Evolutionary conservation across 2,329 filamentous ascomycete species (phyloP).

Genomic region (Botrytis deweyae): DNA sequence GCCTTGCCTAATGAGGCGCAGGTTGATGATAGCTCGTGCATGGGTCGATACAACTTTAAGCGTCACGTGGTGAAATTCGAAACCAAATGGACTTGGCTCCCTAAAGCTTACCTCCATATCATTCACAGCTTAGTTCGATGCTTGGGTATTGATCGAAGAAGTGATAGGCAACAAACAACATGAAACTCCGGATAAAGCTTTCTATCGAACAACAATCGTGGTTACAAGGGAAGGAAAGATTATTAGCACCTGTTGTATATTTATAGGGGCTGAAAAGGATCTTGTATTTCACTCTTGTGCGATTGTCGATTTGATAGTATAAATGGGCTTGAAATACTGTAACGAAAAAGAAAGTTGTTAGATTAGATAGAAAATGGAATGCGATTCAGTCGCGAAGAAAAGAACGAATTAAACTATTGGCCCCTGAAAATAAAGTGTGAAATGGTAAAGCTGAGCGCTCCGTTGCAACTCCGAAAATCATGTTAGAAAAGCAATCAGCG

Average conservation of each 20-base stretch:
- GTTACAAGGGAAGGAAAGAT: neutral
- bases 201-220: neutral
- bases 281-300: neutral
- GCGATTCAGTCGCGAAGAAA: neutral
- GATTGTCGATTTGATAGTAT: neutral
- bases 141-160: neutral
- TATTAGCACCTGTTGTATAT: rapidly evolving
- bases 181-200: neutral
- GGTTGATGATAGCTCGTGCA: neutral
- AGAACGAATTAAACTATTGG: rapidly evolving
- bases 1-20: neutral
- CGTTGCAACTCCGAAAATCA: neutral
- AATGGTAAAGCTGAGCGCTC: too few species aligned
- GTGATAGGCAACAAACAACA: too few species aligned
- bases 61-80: neutral
- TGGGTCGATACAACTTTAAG: neutral
- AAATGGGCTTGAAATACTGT: rapidly evolving
- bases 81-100: neutral
- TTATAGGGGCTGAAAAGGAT: neutral
- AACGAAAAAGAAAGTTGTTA: rapidly evolving
- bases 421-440: rapidly evolving
- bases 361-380: neutral
- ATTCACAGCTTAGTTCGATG: neutral
- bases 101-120: neutral
- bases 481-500: neutral